Conservation (phyloP, 2,329 filamentous ascomycete species). For the Periconia digitata region DNA sequence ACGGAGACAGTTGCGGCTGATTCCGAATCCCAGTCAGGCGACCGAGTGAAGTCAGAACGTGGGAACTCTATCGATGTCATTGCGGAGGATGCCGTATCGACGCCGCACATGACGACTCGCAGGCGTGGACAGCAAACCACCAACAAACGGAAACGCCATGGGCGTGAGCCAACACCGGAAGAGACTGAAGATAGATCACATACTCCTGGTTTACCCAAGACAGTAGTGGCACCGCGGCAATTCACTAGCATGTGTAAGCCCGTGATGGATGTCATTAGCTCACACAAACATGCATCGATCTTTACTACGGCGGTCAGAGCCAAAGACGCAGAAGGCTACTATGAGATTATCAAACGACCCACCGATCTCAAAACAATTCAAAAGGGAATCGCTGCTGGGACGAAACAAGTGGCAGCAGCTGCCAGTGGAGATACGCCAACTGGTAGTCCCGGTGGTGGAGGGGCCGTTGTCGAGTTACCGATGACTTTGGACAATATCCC, state of each 20-base stretch:
- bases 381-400: slow-evolving; percentile 50
- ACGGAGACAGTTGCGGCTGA: slow-evolving; percentile 46
- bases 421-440: slow-evolving; percentile 59
- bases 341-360: slow-evolving; percentile 54
- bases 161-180: slow-evolving; percentile 34
- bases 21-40: slow-evolving; percentile 41
- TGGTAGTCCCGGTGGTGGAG: slow-evolving; percentile 61
- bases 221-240: slow-evolving; percentile 50
- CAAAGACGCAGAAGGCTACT: slow-evolving; percentile 54
- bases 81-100: slow-evolving; percentile 39
- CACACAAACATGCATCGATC: slow-evolving; percentile 55
- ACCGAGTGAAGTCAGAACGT: slow-evolving; percentile 51
- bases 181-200: slow-evolving; percentile 33
- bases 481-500: slow-evolving; percentile 77
- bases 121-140: slow-evolving; percentile 33
- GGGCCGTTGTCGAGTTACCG: slow-evolving; percentile 53
- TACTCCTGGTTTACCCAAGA: slow-evolving; percentile 27
- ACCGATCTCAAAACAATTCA: slow-evolving; percentile 56
- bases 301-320: slow-evolving; percentile 53
- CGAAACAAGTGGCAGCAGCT: slow-evolving; percentile 60
- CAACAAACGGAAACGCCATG: slow-evolving; percentile 47
- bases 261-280: slow-evolving; percentile 54
- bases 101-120: slow-evolving; percentile 35
- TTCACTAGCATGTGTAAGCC: slow-evolving; percentile 51
- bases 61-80: slow-evolving; percentile 47